Evolutionary conservation across 345 rosid species (phyloP), one percentile per base, ranked within the genome.

Genomic region (Turnera subulata): DNA sequence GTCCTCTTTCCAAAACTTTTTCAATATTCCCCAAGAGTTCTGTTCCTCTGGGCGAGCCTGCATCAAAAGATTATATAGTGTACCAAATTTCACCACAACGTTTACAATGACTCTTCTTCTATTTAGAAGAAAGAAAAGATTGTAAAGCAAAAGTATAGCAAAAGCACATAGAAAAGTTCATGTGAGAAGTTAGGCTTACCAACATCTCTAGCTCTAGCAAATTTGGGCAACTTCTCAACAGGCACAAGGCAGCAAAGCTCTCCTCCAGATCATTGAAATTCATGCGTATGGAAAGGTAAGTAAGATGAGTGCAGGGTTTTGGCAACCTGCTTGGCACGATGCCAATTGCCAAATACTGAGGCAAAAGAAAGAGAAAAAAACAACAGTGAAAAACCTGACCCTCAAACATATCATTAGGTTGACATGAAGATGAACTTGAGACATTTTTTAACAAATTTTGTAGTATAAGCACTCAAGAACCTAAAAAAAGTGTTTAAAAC

Each of bases 191-290:
- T 33, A 40, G 50, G 58, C 77, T 58, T 55, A 82, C 88, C 83
- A 78, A 57, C 65, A 80, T 77, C 73, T 82, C 92, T 18, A 85
- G 65, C 66, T 85, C 92, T 64, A 77, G 84, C 26, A 85, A 62
- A 56, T 77, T 80, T 2, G 88, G 92, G 55, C 74, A 67, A 68
- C 92, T 80, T 70, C 80, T 78, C 46, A 85, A 61, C 52, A 85
- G 72, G 64, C 88, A 82, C 14, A 73, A 56, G 44, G 84, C 84
- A 69, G 88, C 86, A 13, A 64, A 59, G 64, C 55, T 78, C 77
- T 85, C 84, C 26, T 78, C 77, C 38, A 68, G 20, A 54, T 85
- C 92, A 50, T 78, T 77, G 70, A 82, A 85, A 66, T 85, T 81
- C 56, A 85, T 79, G 58, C 80, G 75, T 17, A 85, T 49, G 13